A percentile compares a stretch with the other conserved stretches of the same genome.
phyloP scores from a whole-genome alignment of 441 rosid genomes.

The Melastoma candidum region DNA sequence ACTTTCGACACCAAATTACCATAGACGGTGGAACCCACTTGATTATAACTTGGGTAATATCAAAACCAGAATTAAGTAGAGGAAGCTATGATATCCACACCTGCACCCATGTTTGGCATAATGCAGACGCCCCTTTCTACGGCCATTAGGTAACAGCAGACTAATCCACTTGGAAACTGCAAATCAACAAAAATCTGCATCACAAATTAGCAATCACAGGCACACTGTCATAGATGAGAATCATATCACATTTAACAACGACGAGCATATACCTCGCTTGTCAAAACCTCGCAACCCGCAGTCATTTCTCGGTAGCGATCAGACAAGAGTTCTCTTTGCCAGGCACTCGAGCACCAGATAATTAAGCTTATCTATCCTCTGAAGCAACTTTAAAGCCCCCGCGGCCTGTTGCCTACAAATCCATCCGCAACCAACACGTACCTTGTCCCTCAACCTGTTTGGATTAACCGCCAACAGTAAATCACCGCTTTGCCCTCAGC shows the following conservation, averaged over 20 bases:
- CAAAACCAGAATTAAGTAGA: background rate
- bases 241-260: background rate
- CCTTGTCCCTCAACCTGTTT: slow-evolving; percentile 43
- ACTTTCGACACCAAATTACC: slow-evolving; percentile 16
- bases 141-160: slow-evolving; percentile 63
- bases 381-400: slow-evolving; percentile 70
- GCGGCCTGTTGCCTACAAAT: slow-evolving; percentile 79
- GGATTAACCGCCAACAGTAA: slow-evolving; percentile 51
- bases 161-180: slow-evolving; percentile 81
- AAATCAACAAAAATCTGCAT: background rate
- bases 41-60: background rate
- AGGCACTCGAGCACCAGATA: slow-evolving; percentile 94
- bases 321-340: slow-evolving; percentile 80
- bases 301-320: slow-evolving; percentile 56
- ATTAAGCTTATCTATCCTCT: slow-evolving; percentile 46
- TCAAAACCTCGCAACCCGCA: slow-evolving; percentile 67
- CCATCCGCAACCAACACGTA: slow-evolving; percentile 81
- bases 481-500: background rate
- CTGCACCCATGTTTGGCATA: slow-evolving; percentile 92
- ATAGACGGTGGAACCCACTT: background rate
- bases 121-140: slow-evolving; percentile 61
- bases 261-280: slow-evolving; percentile 40
- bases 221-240: background rate
- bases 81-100: slow-evolving; percentile 28
- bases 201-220: background rate